Base-by-base conservation (phyloP, 306 rosid genomes). In the Carpinus viminea region DNA sequence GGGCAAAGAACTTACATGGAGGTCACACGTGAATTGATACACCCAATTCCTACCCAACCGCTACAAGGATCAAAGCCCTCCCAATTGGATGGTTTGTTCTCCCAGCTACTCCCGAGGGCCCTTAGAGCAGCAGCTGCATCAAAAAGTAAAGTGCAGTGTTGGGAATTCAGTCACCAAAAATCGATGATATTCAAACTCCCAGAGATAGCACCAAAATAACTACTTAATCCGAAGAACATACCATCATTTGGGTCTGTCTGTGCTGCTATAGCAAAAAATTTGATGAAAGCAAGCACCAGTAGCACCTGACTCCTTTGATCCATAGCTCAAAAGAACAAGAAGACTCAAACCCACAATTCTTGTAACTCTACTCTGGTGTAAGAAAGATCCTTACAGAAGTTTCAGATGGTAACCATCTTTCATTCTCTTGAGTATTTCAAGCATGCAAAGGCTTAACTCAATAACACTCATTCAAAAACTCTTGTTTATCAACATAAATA, bases 11-110 rank as follows among this genome's bases (percentile, higher is more conserved):
- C 47, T 16, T 83, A 87, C 91, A 87, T 78, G 80, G 76, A 6
- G 18, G 18, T 83, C 65, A 87, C 54, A 3, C 82, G 85, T 46
- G 79, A 24, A 51, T 76, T 64, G 45, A 0, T 9, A 74, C 91
- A 87, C 76, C 43, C 21, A 76, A 87, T 85, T 65, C 91, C 91
- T 3, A 26, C 80, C 91, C 91, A 88, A 51, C 26, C 80, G 8
- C 72, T 83, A 38, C 87, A 85, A 62, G 87, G 89, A 83, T 88
- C 75, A 4, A 76, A 64, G 24, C 65, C 74, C 34, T 16, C 75
- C 91, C 91, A 88, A 78, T 36, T 76, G 1, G 72, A 70, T 1
- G 91, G 89, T 2, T 2, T 4, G 78, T 81, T 81, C 70, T 72
- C 16, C 84, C 83, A 80, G 2, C n/a, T 74, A 41, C 2, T 5